Conservation (phyloP, 768 basidiomycete species). For the Boletus pseudopeckii region DNA sequence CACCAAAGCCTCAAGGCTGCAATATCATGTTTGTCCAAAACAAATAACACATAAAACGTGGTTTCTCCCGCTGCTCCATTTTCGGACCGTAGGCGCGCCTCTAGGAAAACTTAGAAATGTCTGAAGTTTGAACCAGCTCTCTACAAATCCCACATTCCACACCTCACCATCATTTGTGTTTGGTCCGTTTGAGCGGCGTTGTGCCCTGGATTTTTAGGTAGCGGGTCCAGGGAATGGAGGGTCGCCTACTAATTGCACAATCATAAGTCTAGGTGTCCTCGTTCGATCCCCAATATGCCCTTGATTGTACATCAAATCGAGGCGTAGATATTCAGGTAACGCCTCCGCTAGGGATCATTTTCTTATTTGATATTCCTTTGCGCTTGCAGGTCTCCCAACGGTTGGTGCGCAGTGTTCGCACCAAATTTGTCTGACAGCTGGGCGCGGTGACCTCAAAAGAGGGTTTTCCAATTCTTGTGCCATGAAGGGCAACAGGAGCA, state of each 20-base stretch:
- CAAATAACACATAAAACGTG: slow-evolving; percentile 23
- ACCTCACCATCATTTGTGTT: neutral
- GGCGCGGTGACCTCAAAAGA: slow-evolving; percentile 4
- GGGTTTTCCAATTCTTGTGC: slow-evolving; percentile 11
- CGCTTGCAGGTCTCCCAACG: slow-evolving; percentile 4
- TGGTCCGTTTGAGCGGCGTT: neutral
- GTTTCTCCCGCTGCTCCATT: neutral
- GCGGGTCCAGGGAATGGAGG: neutral
- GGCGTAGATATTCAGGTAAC: neutral
- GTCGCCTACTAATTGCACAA: neutral
- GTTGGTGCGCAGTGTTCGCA: slow-evolving; percentile 13
- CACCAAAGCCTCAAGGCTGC: slow-evolving; percentile 31
- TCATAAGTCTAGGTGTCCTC: slow-evolving; percentile 8
- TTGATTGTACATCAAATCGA: slow-evolving; percentile 13
- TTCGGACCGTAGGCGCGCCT: neutral
- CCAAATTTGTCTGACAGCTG: slow-evolving; percentile 10
- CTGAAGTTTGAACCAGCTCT: neutral
- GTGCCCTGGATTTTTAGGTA: neutral
- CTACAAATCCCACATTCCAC: too few relatives aligned
- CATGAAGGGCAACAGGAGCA: slow-evolving; percentile 9
- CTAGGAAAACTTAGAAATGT: neutral
- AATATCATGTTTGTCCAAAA: slow-evolving; percentile 28
- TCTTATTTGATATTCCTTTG: slow-evolving; percentile 21
- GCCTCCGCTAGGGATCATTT: slow-evolving; percentile 3
- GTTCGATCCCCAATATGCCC: slow-evolving; percentile 4